Evolutionary conservation across 1,139 yeast genomes (phyloP).

Genomic region (Groenewaldozyma sp.): DNA sequence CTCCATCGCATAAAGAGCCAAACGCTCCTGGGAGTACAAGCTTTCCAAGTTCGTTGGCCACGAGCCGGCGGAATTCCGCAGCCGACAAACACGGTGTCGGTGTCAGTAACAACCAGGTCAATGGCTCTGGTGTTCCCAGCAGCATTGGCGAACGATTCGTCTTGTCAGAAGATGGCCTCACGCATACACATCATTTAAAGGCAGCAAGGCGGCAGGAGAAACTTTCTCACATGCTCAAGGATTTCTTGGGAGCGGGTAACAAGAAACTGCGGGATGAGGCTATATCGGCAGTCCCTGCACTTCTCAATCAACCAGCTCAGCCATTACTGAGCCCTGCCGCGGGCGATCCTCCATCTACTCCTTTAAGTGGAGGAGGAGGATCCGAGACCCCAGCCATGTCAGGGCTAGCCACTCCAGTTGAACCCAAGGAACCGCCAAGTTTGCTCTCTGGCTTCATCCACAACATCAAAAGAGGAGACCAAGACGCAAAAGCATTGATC

Average conservation of each 20-base stretch:
- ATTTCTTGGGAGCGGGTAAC: constrained; percentile 54
- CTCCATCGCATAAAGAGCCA: too few species aligned
- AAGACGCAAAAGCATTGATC: constrained; percentile 11
- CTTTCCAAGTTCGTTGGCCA: too few species aligned
- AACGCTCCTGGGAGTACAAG: too few species aligned
- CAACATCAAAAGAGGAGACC: constrained; percentile 16
- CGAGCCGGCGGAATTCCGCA: too few species aligned
- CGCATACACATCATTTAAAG: constrained; percentile 64
- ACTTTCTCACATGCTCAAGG: constrained; percentile 69
- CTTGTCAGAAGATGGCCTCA: constrained; percentile 16
- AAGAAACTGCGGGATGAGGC: constrained; percentile 16
- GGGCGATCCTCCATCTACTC: too few species aligned
- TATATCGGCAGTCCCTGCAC: constrained; percentile 15
- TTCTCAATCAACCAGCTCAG: background rate
- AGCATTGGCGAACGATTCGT: constrained; percentile 10
- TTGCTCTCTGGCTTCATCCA: constrained; percentile 20
- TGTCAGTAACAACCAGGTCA: constrained; percentile 1
- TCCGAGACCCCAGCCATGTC: background rate
- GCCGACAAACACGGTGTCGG: too few species aligned
- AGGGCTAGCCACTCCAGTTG: too few species aligned
- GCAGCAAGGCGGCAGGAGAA: constrained; percentile 79
- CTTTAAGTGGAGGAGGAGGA: too few species aligned
- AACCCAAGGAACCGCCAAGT: constrained; percentile 18
- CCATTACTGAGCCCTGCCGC: too few species aligned
- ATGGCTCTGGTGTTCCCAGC: background rate